phyloP scores from a whole-genome alignment of 2,329 filamentous ascomycete species.

The Plenodomus tracheiphilus region DNA sequence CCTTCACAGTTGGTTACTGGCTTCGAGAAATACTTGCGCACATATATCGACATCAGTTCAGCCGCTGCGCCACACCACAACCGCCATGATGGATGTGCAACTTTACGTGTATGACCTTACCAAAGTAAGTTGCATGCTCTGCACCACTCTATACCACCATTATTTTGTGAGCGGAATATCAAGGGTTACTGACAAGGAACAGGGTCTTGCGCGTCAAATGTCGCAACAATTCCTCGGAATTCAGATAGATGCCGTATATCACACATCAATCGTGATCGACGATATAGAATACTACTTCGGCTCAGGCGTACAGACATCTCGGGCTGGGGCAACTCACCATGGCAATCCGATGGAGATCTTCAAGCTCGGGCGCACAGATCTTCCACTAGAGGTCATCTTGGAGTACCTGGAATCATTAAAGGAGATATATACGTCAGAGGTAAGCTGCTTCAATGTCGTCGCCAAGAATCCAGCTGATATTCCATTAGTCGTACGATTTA shows the following conservation, averaged over 20 bases:
- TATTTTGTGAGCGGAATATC: too few species aligned
- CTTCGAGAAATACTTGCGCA: neutral
- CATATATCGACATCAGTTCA: neutral
- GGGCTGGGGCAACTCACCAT: conserved; percentile 82
- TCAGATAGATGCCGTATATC: conserved; percentile 90
- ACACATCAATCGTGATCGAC: conserved; percentile 84
- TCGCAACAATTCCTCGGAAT: conserved; percentile 64
- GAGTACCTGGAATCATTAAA: conserved; percentile 87
- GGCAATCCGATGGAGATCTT: conserved; percentile 79
- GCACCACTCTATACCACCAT: neutral
- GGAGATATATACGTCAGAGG: conserved; percentile 79
- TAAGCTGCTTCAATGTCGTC: conserved; percentile 33
- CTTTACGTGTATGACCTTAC: conserved; percentile 59
- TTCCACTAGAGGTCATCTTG: conserved; percentile 79
- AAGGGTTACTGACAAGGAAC: neutral
- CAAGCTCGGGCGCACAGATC: conserved; percentile 72
- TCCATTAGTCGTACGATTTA: conserved; percentile 31
- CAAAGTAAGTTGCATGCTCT: conserved; percentile 28
- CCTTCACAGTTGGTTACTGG: neutral
- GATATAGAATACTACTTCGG: conserved; percentile 92
- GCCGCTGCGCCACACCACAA: neutral
- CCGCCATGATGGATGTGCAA: conserved; percentile 51
- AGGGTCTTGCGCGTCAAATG: conserved; percentile 61
- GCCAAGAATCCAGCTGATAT: neutral
- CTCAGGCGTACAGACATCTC: conserved; percentile 79